phyloP scores from a whole-genome alignment of 306 rosid genomes.

The Dryas drummondii region DNA sequence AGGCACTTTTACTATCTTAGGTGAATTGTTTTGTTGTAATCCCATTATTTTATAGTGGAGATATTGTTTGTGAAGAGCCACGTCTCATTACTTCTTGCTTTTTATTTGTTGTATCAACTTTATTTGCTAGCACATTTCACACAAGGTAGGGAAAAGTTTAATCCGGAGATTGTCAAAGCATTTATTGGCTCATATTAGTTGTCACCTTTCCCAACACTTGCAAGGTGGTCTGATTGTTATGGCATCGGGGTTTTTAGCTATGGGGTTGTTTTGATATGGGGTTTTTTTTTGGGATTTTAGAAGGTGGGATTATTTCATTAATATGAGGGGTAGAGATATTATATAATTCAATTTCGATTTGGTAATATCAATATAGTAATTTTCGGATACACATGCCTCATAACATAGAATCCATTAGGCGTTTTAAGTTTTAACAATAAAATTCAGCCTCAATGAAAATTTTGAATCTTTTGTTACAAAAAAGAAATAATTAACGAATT shows the following conservation, averaged over 20 bases:
- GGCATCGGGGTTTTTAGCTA: conserved; percentile 41
- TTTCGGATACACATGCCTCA: not conserved
- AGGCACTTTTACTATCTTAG: no score
- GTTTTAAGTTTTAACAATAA: not conserved
- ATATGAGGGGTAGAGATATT: not conserved
- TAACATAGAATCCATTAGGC: not conserved
- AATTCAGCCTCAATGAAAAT: not conserved
- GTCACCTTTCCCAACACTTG: conserved; percentile 1
- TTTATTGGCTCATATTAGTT: no score
- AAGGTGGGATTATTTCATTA: not conserved
- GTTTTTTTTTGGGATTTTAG: not conserved
- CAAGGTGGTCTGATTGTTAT: conserved; percentile 33
- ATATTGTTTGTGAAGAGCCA: no score
- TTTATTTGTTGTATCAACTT: no score
- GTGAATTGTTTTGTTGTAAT: no score
- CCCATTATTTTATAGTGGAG: no score
- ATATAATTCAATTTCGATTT: not conserved
- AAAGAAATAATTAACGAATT: not conserved
- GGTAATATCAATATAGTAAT: conserved; percentile 1
- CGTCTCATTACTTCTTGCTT: no score
- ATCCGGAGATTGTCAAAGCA: no score
- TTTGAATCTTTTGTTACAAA: not conserved
- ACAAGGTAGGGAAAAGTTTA: no score
- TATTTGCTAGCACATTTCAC: no score
- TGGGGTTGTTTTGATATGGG: conserved; percentile 40